Evolutionary conservation across 805 yeast genomes (phyloP).

Genomic region (Tetrapisispora pingtungensis): DNA sequence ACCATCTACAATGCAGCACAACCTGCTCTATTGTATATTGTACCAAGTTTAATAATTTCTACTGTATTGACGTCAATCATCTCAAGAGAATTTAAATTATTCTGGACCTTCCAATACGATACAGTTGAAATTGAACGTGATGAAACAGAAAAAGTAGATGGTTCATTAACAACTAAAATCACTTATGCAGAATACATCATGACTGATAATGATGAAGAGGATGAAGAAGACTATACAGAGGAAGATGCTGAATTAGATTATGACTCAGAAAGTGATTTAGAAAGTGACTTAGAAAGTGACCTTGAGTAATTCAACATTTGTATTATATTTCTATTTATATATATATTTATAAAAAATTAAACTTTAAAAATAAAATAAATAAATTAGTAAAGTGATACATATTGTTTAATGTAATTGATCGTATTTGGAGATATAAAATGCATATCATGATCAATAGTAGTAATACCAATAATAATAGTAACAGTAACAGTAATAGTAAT

Average conservation of each 20-base stretch:
- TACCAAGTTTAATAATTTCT: slow-evolving; percentile 37
- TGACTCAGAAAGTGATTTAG: slow-evolving; percentile 1
- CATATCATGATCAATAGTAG: too few relatives aligned
- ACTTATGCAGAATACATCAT: slow-evolving; percentile 15
- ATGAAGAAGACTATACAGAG: slow-evolving; percentile 10
- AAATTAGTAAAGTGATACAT: too few relatives aligned
- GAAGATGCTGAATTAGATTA: slow-evolving; percentile 8
- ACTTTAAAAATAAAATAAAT: too few relatives aligned
- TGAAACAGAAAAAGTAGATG: slow-evolving; percentile 19
- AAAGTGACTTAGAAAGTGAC: background rate
- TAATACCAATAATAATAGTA: too few relatives aligned
- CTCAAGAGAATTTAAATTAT: slow-evolving; percentile 33
- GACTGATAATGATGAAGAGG: slow-evolving; percentile 10
- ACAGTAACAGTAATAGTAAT: too few relatives aligned
- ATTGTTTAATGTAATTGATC: too few relatives aligned
- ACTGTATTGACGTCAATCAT: slow-evolving; percentile 29
- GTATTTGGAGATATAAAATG: too few relatives aligned
- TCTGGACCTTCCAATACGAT: slow-evolving; percentile 33
- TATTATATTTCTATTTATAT: too few relatives aligned
- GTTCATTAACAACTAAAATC: slow-evolving; percentile 13
- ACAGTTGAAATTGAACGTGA: slow-evolving; percentile 6
- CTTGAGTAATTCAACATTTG: too few relatives aligned
- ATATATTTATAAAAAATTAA: too few relatives aligned
- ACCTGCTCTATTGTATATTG: slow-evolving; percentile 58
- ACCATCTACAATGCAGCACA: slow-evolving; percentile 39